Base-by-base conservation (phyloP, 768 basidiomycete genomes). In the Rhizopogon sp. region DNA sequence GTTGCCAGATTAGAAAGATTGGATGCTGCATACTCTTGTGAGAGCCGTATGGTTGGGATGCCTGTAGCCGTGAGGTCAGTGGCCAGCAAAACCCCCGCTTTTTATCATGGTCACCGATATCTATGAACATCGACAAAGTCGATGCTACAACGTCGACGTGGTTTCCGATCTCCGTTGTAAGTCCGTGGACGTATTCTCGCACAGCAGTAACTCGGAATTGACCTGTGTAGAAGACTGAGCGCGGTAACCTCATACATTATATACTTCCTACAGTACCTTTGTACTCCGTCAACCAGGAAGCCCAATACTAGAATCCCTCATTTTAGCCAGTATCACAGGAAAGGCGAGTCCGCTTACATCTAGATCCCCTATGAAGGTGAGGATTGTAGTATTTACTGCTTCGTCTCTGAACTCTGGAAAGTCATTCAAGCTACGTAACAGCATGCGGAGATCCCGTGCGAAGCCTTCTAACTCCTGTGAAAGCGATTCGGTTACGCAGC, bases 351-450 rank as follows among this genome's bases (percentile, higher is more conserved):
- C 39, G 3, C 63, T n/a, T 53, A 71, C 73, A 65, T 72, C 74
- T 28, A 78, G 60, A 56, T 78, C 76, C 1, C 70, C 72, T 49
- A 73, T 69, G 9, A 78, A 70, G 1, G 72, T 66, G 10, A 69
- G 33, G 40, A 76, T 71, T 8, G 74, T 71, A 6, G 67, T 60
- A 56, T 78, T 76, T 17, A 78, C 67, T 3, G 67, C 69, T 53
- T 78, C 76, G 39, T 77, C 74, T 7, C 66, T 70, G 42, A 76
- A 77, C 60, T 77, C 76, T 3, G 76, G 76, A 40, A 78, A 77
- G 47, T 78, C 77, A 35, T 77, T 75, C 56, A 78, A 60, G 52
- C 73, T 72, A 33, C 74, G 66, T 44, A 77, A 57, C 56, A 77
- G 76, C 0, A 70, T 72, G 7, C 64, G 70, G 5, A 77, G 66